Percentiles rank a stretch among this genome's conserved stretches.
phyloP scores from a whole-genome alignment of 768 basidiomycete species.

The Lyophyllum shimeji region DNA sequence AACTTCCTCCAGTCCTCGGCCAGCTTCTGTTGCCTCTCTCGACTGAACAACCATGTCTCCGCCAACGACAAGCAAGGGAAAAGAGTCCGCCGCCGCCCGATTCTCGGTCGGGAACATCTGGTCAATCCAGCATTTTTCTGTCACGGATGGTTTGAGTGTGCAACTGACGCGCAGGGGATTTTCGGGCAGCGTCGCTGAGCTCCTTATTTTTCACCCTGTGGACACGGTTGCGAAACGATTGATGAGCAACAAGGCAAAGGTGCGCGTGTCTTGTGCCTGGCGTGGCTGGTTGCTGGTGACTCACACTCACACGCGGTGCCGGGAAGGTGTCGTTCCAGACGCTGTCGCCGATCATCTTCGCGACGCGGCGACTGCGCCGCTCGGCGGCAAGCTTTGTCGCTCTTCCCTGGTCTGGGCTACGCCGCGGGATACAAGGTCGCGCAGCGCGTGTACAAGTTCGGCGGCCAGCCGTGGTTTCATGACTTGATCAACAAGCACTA shows the following conservation, averaged over 20 bases:
- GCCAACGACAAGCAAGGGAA: conserved; percentile 51
- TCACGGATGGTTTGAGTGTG: background rate
- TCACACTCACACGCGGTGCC: background rate
- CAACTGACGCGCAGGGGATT: conserved; percentile 3
- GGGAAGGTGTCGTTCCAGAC: conserved; percentile 60
- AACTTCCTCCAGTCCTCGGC: background rate
- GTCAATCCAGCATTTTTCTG: conserved; percentile 44
- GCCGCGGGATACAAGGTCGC: conserved; percentile 97
- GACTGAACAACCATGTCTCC: conserved; percentile 37
- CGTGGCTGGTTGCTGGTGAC: background rate
- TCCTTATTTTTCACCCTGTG: conserved; percentile 93
- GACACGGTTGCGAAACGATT: conserved; percentile 98
- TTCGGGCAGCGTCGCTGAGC: conserved; percentile 82
- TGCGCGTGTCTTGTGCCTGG: background rate
- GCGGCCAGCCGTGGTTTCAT: conserved; percentile 97
- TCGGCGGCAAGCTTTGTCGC: conserved; percentile 75
- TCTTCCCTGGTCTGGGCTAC: conserved; percentile 98
- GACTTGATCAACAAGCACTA: conserved; percentile 85
- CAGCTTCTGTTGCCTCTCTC: conserved; percentile 6
- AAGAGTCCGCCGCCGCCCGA: conserved; percentile 89
- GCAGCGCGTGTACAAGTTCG: conserved; percentile 96
- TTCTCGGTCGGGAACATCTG: conserved; percentile 93
- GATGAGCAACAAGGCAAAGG: conserved; percentile 96
- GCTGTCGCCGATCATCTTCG: conserved; percentile 84
- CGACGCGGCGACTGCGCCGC: conserved; percentile 68